These are phyloP conservation scores for Phaeosphaeriaceae sp. DNA, from an alignment of 2,329 filamentous ascomycete species.

Conservation along the genomic window DNA sequence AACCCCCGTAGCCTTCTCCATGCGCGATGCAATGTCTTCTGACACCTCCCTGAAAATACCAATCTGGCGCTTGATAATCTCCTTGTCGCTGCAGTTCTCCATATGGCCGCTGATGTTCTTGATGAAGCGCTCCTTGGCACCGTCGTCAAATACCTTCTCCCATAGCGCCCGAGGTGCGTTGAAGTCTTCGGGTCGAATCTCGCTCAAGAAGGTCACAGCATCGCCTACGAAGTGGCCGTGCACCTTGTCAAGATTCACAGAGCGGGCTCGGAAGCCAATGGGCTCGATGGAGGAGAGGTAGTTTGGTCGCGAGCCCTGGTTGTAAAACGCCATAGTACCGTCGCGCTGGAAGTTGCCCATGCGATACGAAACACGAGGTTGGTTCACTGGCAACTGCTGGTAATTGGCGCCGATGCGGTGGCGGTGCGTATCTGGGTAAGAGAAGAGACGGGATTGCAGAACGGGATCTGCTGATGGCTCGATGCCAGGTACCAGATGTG, in stretches of 20 bases:
- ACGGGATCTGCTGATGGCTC: conserved; percentile 74
- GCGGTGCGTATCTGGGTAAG: conserved; percentile 70
- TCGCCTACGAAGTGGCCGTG: conserved; percentile 59
- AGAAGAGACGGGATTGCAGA: conserved; percentile 72
- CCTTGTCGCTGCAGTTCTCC: conserved; percentile 62
- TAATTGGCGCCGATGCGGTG: conserved; percentile 65
- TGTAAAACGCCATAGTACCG: conserved; percentile 71
- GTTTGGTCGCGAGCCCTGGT: conserved; percentile 66
- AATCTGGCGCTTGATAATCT: conserved; percentile 69
- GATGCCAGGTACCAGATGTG: conserved; percentile 70
- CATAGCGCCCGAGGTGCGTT: conserved; percentile 64
- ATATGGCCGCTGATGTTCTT: conserved; percentile 68
- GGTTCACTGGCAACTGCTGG: conserved; percentile 63
- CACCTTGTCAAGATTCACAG: conserved; percentile 56
- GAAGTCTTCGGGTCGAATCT: conserved; percentile 61
- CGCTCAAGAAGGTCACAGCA: conserved; percentile 58
- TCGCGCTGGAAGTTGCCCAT: conserved; percentile 74
- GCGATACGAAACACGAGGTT: conserved; percentile 62
- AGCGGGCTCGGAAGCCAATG: conserved; percentile 55
- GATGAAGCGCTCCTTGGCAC: conserved; percentile 64
- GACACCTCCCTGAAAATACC: conserved; percentile 69
- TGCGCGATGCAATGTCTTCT: conserved; percentile 61
- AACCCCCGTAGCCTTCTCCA: conserved; percentile 68
- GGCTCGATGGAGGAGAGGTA: conserved; percentile 63
- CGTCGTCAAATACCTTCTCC: conserved; percentile 67